Evolutionary conservation across 352 stramenopile species (phyloP), one percentile per base, ranked within the genome.

Genomic region (Pythium brassicae): DNA sequence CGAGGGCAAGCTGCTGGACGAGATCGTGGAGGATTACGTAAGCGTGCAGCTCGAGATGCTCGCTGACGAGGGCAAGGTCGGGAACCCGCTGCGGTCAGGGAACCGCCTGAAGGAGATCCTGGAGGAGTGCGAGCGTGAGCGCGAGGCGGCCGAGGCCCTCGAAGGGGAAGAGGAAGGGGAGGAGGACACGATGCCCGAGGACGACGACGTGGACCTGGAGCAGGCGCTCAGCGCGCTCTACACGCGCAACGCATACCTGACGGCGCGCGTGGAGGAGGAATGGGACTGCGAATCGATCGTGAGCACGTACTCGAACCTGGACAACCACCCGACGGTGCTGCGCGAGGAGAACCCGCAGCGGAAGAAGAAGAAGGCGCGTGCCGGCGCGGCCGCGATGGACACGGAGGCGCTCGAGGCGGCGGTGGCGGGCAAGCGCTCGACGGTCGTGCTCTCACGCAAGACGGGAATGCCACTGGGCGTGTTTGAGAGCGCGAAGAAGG

Each of bases 241-340:
- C 32, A 62, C 71, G 50, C 69, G 70, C 55, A 94, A 87, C 55
- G 65, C 70, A 40, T 94, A 94, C 55, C 58, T 94, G 61, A 69
- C 67, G 47, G 57, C 70, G 11, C 76, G 82, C 35, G 76, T 83
- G 34, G 62, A 74, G 34, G 84, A 92, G 61, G 57, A 82, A 59
- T 99, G 96, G 96, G 97, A 99, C 74, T 98, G 89, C 61, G 96
- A 99, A 70, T 98, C 92, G 45, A 98, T 99, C 53, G 77, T 99
- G 53, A 98, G 94, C 56, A 99, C 96, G 40, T 99, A 99, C 77
- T 98, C 93, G 32, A 99, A 97, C 65, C 56, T 98, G 62, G 96
- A 99, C 71, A 99, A 99, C 78, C 97, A 99, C 72, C 97, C 97
- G 25, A 97, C 87, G 10, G 63, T 98, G 9, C 85, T 99, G 55